Conservation (phyloP, 2,329 filamentous ascomycete genomes). For the Trichophyton verrucosum region DNA sequence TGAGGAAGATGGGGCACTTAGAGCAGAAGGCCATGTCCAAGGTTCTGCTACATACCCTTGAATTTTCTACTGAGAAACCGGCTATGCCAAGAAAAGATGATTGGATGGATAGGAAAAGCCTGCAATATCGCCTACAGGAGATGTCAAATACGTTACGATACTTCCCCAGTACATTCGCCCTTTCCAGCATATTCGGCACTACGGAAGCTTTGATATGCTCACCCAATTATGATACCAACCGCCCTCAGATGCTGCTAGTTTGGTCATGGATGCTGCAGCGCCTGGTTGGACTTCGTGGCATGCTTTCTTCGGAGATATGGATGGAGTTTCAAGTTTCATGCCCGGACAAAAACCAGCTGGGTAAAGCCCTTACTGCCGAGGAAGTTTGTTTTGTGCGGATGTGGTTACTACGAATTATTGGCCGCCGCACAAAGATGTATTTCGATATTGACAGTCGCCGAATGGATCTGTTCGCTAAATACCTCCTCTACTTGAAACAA, state of each 20-base stretch:
- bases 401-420: constrained; percentile 8
- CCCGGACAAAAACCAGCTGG: not conserved
- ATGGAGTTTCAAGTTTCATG: not conserved
- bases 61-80: not conserved
- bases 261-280: constrained; percentile 20
- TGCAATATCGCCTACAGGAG: constrained; percentile 10
- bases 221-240: constrained; percentile 11
- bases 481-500: constrained; percentile 1
- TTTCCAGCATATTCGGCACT: constrained; percentile 21
- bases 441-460: not conserved
- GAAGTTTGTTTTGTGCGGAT: constrained; percentile 4
- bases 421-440: not conserved
- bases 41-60: not conserved
- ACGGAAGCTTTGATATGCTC: constrained; percentile 23
- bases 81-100: not conserved
- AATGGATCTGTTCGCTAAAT: constrained; percentile 1
- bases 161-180: constrained; percentile 18
- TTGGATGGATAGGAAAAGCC: not conserved
- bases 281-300: not conserved
- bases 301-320: not conserved
- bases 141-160: constrained; percentile 14
- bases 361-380: not conserved
- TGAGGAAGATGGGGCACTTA: not conserved
- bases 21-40: not conserved
- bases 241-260: constrained; percentile 17